Conservation (phyloP, 2,329 filamentous ascomycete genomes). For the Rhynchosporium agropyri region DNA sequence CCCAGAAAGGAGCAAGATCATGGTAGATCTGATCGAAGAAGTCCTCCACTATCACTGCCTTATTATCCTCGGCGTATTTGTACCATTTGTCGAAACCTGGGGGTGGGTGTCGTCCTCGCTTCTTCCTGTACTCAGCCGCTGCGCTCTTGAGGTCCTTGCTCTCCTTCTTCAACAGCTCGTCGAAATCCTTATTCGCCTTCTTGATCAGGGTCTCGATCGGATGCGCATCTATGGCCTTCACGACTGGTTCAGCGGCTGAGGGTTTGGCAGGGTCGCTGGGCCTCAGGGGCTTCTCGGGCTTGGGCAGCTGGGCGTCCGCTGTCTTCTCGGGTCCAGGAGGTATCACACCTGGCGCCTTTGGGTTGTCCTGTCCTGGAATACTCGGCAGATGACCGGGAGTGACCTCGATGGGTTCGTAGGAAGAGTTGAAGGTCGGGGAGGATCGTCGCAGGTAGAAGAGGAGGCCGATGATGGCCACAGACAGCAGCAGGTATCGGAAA, state of each 20-base stretch:
- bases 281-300: not conserved
- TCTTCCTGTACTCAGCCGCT: slow-evolving; percentile 55
- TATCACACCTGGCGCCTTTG: slow-evolving; percentile 18
- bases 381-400: slow-evolving; percentile 19
- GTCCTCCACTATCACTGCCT: slow-evolving; percentile 60
- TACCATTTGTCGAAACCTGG: slow-evolving; percentile 65
- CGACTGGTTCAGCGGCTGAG: too few relatives aligned
- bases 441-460: slow-evolving; percentile 26
- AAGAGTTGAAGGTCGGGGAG: slow-evolving; percentile 20
- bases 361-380: slow-evolving; percentile 15
- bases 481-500: slow-evolving; percentile 29
- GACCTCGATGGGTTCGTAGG: slow-evolving; percentile 17
- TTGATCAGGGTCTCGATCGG: slow-evolving; percentile 51
- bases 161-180: slow-evolving; percentile 46
- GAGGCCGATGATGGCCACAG: slow-evolving; percentile 19
- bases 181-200: slow-evolving; percentile 46
- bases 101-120: slow-evolving; percentile 62
- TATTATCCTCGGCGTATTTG: slow-evolving; percentile 52
- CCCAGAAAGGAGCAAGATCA: slow-evolving; percentile 53
- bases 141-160: slow-evolving; percentile 49
- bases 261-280: slow-evolving; percentile 7
- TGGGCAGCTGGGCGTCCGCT: too few relatives aligned
- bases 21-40: slow-evolving; percentile 61
- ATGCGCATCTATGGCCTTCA: slow-evolving; percentile 37
- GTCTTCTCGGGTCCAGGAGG: slow-evolving; percentile 12